Evolutionary conservation across 208 protist genomes (phyloP), one percentile per base, ranked within the genome.

Genomic region (Strigomonas culicis): DNA sequence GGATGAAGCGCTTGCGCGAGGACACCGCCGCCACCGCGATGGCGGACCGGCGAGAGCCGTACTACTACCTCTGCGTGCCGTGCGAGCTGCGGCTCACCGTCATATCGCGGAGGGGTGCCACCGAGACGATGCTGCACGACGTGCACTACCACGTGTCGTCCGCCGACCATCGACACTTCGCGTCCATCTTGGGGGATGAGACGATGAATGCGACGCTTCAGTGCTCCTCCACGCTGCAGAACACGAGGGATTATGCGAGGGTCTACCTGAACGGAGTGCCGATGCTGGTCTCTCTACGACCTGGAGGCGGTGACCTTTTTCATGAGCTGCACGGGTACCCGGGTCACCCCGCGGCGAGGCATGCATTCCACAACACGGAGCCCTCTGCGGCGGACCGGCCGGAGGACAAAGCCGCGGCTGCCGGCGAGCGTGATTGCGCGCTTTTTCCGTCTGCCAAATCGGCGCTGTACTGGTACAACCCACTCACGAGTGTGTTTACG

Each of bases 1-100:
- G 47, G 43, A 22, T 34, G 51, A 27, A 53, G 39, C 52, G 24
- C 34, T 13, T 1, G 19, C 27, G 28, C 50, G 32, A 28, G n/a
- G 25, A 41, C 19, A 15, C n/a, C 19, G 8, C 22, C 47, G 51
- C 31, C 10, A 19, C 27, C n/a, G 27, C 25, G 1, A 39, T 60
- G 22, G 59, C 58, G 3, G 68, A 82, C 25, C 47, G 25, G 21
- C 84, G 90, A 13, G 75, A 63, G 19, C 77, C 85, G 7, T 88
- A 93, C 70, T 94, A 90, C 64, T 96, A 96, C 69, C 64, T 88
- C 31, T 96, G 90, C 68, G 84, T 93, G 1, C 83, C 84, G 2
- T 96, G 90, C 44, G 86, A 93, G 68, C 41, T 85, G 43, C 74
- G 73, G 7, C 81, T 96, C 4, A 90, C 85, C 1, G 60, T 34